Evolutionary conservation across 1,139 yeast genomes (phyloP).

Genomic region (Dujonia santamariae): DNA sequence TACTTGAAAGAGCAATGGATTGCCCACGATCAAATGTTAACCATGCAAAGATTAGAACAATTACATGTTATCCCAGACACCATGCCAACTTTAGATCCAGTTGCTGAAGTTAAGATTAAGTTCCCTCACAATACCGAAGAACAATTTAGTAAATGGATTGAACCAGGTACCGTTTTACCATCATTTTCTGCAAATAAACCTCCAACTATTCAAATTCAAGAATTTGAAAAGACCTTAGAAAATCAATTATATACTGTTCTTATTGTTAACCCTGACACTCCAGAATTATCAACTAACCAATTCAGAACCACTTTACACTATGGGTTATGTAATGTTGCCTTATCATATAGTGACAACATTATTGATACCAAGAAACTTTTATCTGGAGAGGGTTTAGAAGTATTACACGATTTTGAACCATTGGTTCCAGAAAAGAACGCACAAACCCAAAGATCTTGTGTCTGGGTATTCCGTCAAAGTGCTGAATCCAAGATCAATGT

Average conservation of each 20-base stretch:
- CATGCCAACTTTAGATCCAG: conserved; percentile 83
- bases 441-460: conserved; percentile 76
- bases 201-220: conserved; percentile 74
- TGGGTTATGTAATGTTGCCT: conserved; percentile 69
- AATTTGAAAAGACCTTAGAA: conserved; percentile 50
- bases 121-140: conserved; percentile 68
- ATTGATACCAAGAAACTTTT: conserved; percentile 51
- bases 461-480: conserved; percentile 86
- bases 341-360: conserved; percentile 56
- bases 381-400: conserved; percentile 34
- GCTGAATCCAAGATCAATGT: conserved; percentile 10
- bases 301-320: conserved; percentile 74
- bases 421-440: conserved; percentile 89
- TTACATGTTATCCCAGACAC: conserved; percentile 90
- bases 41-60: conserved; percentile 89
- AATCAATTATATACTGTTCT: conserved; percentile 66
- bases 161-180: conserved; percentile 75
- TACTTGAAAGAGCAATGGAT: conserved; percentile 72
- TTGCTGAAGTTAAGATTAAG: conserved; percentile 69
- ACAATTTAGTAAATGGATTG: conserved; percentile 55
- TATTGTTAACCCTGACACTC: conserved; percentile 89
- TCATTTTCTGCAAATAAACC: conserved; percentile 69
- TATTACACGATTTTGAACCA: conserved; percentile 67
- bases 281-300: conserved; percentile 67
- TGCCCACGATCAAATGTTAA: conserved; percentile 59